A percentile compares a stretch with the other conserved stretches of the same genome.
phyloP scores from a whole-genome alignment of 2,329 filamentous ascomycete species.

The Didymella glomerata region DNA sequence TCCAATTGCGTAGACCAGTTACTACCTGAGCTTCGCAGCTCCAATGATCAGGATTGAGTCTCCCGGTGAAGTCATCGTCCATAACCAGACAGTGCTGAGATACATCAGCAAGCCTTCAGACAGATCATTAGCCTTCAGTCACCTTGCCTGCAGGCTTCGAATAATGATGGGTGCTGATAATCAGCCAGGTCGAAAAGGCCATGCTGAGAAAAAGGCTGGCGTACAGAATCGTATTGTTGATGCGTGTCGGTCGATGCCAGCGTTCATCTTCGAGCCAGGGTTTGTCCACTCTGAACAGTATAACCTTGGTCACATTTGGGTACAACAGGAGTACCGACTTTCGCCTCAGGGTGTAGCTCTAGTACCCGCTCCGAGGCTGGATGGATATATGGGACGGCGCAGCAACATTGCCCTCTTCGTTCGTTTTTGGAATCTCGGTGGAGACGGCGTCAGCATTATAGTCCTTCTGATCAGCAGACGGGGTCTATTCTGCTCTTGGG shows the following conservation, averaged over 20 bases:
- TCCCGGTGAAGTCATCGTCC: neutral
- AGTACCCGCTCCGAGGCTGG: neutral
- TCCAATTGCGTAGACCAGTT: neutral
- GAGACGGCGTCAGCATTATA: neutral
- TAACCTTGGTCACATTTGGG: neutral
- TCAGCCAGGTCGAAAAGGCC: neutral
- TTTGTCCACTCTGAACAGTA: neutral
- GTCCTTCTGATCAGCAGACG: too few species aligned
- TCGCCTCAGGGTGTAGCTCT: neutral
- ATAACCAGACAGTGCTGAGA: slow-evolving; percentile 7
- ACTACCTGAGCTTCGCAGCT: slow-evolving; percentile 5
- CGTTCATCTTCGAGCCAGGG: slow-evolving; percentile 3
- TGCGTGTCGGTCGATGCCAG: neutral
- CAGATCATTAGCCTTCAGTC: too few species aligned
- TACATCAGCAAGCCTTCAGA: neutral
- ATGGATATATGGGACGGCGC: neutral
- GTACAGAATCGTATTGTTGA: slow-evolving; percentile 1
- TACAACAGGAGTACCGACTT: neutral
- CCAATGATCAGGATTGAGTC: neutral
- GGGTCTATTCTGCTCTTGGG: too few species aligned
- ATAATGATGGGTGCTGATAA: neutral
- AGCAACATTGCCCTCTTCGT: neutral
- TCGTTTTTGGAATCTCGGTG: neutral
- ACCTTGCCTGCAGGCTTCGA: neutral
- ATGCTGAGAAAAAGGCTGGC: neutral